A percentile compares a stretch with the other conserved stretches of the same genome.
Conservation (phyloP, 306 rosid genomes). For the Hippophae rhamnoides region DNA sequence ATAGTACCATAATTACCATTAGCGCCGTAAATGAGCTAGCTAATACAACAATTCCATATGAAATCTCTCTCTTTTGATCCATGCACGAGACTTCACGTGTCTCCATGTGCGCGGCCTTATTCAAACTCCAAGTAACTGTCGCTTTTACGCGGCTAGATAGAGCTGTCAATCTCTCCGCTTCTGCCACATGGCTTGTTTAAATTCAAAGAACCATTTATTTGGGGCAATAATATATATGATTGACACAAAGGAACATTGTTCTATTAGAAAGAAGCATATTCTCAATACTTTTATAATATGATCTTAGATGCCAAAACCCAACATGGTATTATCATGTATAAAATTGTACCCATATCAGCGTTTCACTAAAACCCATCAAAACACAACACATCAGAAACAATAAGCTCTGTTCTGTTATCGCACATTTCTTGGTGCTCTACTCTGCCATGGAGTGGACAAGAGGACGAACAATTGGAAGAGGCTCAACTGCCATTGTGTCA, state of each 20-base stretch:
- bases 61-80: not conserved
- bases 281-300: too few relatives aligned
- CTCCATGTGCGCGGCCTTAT: constrained; percentile 25
- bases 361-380: not conserved
- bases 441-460: constrained; percentile 31
- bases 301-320: not conserved
- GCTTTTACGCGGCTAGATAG: constrained; percentile 16
- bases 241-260: too few relatives aligned
- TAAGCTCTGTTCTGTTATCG: not conserved
- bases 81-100: constrained; percentile 23
- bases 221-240: too few relatives aligned
- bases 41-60: not conserved
- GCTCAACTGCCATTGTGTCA: constrained; percentile 39
- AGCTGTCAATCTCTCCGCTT: constrained; percentile 11
- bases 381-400: not conserved
- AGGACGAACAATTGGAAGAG: constrained; percentile 37
- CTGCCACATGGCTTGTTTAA: constrained; percentile 16
- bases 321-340: not conserved
- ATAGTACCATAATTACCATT: not conserved
- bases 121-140: constrained; percentile 6
- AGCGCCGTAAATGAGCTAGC: not conserved
- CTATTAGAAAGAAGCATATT: too few relatives aligned
- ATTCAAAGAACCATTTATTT: not conserved
- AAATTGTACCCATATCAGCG: not conserved
- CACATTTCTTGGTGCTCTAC: not conserved